These are phyloP conservation scores for Sphaerostilbella broomeana DNA, from an alignment of 2,329 filamentous ascomycete genomes.

Conservation along the genomic window DNA sequence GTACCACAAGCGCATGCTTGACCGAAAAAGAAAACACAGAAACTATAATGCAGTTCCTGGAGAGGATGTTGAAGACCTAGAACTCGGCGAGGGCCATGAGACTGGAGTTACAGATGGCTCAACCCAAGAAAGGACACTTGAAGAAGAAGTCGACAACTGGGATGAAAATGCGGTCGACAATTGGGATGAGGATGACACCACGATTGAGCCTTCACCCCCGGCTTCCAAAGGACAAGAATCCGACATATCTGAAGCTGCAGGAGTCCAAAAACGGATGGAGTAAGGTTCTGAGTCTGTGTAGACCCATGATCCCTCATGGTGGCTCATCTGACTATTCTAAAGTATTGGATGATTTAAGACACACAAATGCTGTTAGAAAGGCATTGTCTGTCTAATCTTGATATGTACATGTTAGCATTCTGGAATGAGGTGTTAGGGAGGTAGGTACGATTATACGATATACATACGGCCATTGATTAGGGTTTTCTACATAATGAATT, in stretches of 20 bases:
- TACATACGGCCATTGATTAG: too few species aligned
- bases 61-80: conserved; percentile 60
- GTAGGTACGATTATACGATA: not conserved
- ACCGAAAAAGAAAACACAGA: conserved; percentile 69
- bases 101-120: conserved; percentile 49
- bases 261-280: conserved; percentile 29
- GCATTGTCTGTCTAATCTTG: not conserved
- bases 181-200: conserved; percentile 48
- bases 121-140: conserved; percentile 41
- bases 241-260: conserved; percentile 24
- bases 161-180: conserved; percentile 69
- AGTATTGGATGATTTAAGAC: not conserved
- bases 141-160: conserved; percentile 88
- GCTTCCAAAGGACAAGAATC: conserved; percentile 16
- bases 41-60: conserved; percentile 65
- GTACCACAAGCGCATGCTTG: conserved; percentile 95
- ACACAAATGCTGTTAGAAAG: too few species aligned
- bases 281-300: conserved; percentile 18
- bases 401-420: not conserved
- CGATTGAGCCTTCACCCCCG: conserved; percentile 15
- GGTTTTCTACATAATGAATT: too few species aligned
- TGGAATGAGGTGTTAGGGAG: not conserved
- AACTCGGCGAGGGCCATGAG: conserved; percentile 69
- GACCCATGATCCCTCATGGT: not conserved
- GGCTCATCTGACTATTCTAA: not conserved